Conservation (phyloP, 352 stramenopile genomes). For the Pythium insidiosum region DNA sequence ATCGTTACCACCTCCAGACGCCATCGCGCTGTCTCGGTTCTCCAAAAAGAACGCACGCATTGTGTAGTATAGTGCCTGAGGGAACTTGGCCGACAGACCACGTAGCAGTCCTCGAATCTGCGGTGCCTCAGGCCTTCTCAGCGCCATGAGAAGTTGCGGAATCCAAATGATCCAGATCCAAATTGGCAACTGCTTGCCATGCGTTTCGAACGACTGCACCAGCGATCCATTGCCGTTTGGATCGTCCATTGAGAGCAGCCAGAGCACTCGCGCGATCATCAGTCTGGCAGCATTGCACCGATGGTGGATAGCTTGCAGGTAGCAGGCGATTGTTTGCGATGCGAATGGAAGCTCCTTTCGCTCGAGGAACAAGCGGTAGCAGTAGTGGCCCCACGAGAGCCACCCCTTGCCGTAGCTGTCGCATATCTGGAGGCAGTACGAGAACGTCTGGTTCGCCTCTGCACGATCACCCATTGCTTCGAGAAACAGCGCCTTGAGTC, state of each 20-base stretch:
- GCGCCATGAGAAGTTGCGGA: constrained; percentile 93
- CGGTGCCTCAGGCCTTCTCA: constrained; percentile 87
- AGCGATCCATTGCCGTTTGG: constrained; percentile 40
- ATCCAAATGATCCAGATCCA: constrained; percentile 99
- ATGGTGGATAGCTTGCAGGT: constrained; percentile 90
- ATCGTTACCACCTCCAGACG: constrained; percentile 28
- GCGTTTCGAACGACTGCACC: constrained; percentile 89
- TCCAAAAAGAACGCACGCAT: constrained; percentile 98
- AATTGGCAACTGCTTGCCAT: constrained; percentile 92
- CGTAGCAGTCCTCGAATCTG: constrained; percentile 79
- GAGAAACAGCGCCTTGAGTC: constrained; percentile 88
- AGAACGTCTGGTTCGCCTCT: constrained; percentile 89
- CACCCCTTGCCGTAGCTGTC: constrained; percentile 91
- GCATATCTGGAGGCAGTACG: constrained; percentile 87
- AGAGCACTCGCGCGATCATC: constrained; percentile 88
- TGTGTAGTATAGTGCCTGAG: constrained; percentile 98
- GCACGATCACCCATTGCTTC: constrained; percentile 64
- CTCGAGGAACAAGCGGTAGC: constrained; percentile 77
- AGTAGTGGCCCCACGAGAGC: constrained; percentile 93
- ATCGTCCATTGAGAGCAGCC: constrained; percentile 88
- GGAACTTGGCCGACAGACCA: constrained; percentile 89
- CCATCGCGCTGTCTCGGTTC: constrained; percentile 88
- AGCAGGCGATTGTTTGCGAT: constrained; percentile 89
- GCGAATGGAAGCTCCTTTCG: constrained; percentile 69
- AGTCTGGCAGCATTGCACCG: constrained; percentile 82